Evolutionary conservation across 495 filamentous ascomycete genomes (phyloP).

Genomic region (Hypoxylon trugodes): DNA sequence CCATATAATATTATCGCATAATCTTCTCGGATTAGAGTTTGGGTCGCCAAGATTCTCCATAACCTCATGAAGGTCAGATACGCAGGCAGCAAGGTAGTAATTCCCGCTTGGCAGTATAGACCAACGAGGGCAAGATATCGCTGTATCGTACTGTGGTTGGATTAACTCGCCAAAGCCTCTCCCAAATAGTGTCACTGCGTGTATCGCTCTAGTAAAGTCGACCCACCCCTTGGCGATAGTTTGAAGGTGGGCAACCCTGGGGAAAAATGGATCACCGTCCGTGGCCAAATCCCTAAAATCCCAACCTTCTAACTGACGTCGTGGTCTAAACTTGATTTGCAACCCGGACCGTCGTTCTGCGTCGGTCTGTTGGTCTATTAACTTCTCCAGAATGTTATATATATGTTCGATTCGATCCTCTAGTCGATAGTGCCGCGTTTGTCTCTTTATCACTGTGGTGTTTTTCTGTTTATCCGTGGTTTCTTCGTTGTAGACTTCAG

Average conservation of each 20-base stretch:
- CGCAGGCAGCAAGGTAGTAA: conserved; percentile 42
- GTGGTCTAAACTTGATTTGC: conserved; percentile 9
- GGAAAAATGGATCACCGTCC: conserved; percentile 35
- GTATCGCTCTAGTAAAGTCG: conserved; percentile 45
- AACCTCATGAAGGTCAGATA: conserved; percentile 36
- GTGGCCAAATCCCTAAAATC: conserved; percentile 47
- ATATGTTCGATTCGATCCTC: conserved; percentile 36
- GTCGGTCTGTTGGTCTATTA: conserved; percentile 42
- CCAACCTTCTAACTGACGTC: conserved; percentile 46
- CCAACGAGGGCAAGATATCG: conserved; percentile 28
- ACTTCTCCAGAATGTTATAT: conserved; percentile 40
- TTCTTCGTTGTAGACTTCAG: conserved; percentile 15
- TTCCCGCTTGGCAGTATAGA: conserved; percentile 29
- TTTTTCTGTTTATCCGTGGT: not conserved
- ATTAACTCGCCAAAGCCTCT: conserved; percentile 47
- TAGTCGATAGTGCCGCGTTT: conserved; percentile 14
- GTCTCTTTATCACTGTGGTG: not conserved
- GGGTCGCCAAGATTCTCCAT: conserved; percentile 28
- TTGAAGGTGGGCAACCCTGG: conserved; percentile 35
- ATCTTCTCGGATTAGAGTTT: conserved; percentile 17
- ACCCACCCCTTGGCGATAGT: conserved; percentile 46
- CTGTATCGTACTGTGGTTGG: conserved; percentile 20
- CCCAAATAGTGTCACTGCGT: conserved; percentile 48
- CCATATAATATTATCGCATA: conserved; percentile 36
- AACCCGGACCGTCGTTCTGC: not conserved